Conservation (phyloP, 169 alveolate genomes). For the Cryptosporidium ryanae region DNA sequence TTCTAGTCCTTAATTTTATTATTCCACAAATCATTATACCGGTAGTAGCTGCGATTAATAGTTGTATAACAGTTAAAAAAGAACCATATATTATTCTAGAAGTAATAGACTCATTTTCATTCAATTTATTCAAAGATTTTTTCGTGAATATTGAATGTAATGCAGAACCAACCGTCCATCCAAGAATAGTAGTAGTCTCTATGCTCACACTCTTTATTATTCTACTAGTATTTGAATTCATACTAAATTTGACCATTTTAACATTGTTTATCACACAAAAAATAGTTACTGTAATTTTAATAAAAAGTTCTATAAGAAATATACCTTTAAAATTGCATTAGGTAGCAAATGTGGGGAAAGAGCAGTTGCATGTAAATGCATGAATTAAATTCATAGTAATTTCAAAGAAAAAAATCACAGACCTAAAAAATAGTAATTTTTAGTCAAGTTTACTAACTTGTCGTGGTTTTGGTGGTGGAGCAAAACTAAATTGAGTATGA, state of each 20-base stretch:
- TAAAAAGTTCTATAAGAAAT: neutral
- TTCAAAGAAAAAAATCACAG: neutral
- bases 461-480: constrained; percentile 74
- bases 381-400: neutral
- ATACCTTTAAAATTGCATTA: neutral
- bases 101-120: constrained; percentile 31
- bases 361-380: constrained; percentile 45
- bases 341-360: constrained; percentile 21
- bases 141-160: constrained; percentile 67
- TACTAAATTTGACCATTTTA: constrained; percentile 34
- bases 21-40: constrained; percentile 46
- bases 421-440: neutral
- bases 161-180: constrained; percentile 73
- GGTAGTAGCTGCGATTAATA: constrained; percentile 46
- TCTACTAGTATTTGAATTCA: constrained; percentile 8
- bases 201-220: constrained; percentile 22
- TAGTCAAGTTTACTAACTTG: constrained; percentile 72
- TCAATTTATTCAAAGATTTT: constrained; percentile 32
- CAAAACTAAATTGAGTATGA: constrained; percentile 32
- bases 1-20: constrained; percentile 1
- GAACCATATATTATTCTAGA: constrained; percentile 57
- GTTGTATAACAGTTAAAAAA: constrained; percentile 47
- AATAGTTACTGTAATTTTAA: neutral
- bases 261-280: neutral
- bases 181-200: constrained; percentile 53